Percentiles rank a stretch among this genome's conserved stretches.
These are phyloP conservation scores for Trypanosoma theileri DNA, from an alignment of 208 protist species.

Conservation along the genomic window DNA sequence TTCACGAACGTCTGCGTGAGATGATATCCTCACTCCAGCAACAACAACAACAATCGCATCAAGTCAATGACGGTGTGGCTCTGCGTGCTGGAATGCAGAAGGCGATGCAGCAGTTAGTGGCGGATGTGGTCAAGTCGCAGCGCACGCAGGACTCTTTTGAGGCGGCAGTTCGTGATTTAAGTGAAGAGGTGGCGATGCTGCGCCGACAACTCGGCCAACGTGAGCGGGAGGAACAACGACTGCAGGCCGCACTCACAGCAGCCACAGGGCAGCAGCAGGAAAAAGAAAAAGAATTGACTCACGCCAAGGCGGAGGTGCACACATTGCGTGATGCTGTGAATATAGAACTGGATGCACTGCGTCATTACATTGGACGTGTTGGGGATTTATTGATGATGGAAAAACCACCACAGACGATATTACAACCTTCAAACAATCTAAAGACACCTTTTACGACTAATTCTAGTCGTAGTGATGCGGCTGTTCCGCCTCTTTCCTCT, in stretches of 20 bases:
- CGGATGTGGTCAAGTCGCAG: neutral
- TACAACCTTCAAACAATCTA: neutral
- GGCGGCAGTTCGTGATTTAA: slow-evolving; percentile 33
- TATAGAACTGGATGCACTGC: slow-evolving; percentile 4
- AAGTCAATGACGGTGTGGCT: too few species aligned
- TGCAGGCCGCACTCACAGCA: neutral
- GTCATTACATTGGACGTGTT: slow-evolving; percentile 6
- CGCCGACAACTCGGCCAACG: slow-evolving; percentile 4
- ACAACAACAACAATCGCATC: neutral
- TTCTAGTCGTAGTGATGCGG: neutral
- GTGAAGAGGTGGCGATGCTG: slow-evolving; percentile 33
- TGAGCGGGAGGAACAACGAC: neutral
- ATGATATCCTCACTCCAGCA: slow-evolving; percentile 26
- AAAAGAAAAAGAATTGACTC: neutral
- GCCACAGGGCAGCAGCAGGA: neutral
- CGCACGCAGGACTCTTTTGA: slow-evolving; percentile 30
- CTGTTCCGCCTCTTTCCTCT: neutral
- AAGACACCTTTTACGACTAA: neutral
- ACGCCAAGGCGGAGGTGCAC: neutral
- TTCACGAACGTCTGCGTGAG: slow-evolving; percentile 27
- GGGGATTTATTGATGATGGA: slow-evolving; percentile 4
- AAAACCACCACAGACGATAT: neutral
- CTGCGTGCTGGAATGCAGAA: neutral
- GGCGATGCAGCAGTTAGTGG: neutral
- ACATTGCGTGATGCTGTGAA: slow-evolving; percentile 4